phyloP scores from a whole-genome alignment of 495 filamentous ascomycete species.

The Rhypophila decipiens region DNA sequence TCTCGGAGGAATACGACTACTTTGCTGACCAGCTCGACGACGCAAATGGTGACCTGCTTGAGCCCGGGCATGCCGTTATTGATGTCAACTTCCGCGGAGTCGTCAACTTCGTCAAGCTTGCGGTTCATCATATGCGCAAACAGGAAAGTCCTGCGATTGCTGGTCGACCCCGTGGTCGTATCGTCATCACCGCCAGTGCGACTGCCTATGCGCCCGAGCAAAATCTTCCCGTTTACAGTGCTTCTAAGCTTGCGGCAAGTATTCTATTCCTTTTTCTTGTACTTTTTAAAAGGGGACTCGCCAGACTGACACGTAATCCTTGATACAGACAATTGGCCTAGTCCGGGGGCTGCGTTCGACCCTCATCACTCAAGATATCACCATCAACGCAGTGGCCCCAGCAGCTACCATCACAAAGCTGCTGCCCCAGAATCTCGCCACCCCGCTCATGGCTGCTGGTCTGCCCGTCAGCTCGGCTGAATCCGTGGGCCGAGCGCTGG shows the following conservation, averaged over 20 bases:
- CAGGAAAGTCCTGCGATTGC: neutral
- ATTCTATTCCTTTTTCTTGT: neutral
- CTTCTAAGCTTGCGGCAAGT: neutral
- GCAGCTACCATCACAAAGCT: neutral
- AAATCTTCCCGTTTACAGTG: slow-evolving; percentile 1
- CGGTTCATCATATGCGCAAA: neutral
- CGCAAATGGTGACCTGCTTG: neutral
- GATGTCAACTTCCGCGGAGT: slow-evolving; percentile 1
- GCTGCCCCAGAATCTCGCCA: neutral
- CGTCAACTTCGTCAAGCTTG: neutral
- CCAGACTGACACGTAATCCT: neutral
- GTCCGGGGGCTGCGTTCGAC: neutral
- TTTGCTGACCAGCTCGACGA: neutral
- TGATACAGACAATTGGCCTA: neutral
- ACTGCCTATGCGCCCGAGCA: neutral
- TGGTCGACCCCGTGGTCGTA: neutral
- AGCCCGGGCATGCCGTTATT: neutral
- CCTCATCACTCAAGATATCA: neutral
- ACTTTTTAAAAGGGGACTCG: too few relatives aligned
- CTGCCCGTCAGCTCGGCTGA: neutral
- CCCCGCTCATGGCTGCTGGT: neutral
- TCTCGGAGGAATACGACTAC: slow-evolving; percentile 1
- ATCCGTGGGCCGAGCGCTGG: neutral
- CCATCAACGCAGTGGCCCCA: neutral
- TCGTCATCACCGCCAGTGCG: neutral